Base-by-base conservation (phyloP, 2,329 filamentous ascomycete genomes). In the Diplodia scrobiculata region DNA sequence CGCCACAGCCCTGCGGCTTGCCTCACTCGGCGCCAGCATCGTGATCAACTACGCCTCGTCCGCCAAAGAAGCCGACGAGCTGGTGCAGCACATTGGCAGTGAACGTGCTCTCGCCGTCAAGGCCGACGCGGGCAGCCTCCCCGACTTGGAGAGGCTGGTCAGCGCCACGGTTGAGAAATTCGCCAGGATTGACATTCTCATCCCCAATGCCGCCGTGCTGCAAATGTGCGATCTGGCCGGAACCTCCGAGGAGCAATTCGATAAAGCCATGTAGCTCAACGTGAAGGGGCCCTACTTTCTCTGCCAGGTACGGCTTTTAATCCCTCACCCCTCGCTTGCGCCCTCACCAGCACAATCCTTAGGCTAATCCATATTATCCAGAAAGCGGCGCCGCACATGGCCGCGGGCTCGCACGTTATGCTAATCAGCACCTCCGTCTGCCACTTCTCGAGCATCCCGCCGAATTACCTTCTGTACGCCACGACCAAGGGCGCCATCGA, bases 21-120 rank as follows among this genome's bases (percentile, higher is more conserved):
- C 89, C 67, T 82, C 82, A 69, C 91, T 92, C 77, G 90, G 90
- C 72, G 84, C 83, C 78, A 85, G 86, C 59, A 77, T 92, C 5
- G 80, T 91, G 48, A 81, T 92, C 67, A 90, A 89, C 79, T 92
- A 90, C 80, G 90, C 88, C 69, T 85, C 82, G 11, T 90, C 87
- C 1, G 78, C 80, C 27, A 71, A 80, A 45, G 79, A 76, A 29
- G 86, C 85, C 34, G 71, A 79, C 65, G 78, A 82, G 11, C 82
- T 90, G 58, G 86, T 86, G 70, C 71, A 79, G 29, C 75, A 81
- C 14, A 83, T 94, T 5, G 73, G 82, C 79, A 81, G 79, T 58
- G 82, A 93, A 72, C 81, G 82, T 68, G 86, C 86, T 67, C 75
- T 89, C 17, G 75, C 84, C 47, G 83, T 92, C 2, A 89, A 90